Evolutionary conservation across 768 basidiomycete genomes (phyloP).

Genomic region (Kondoa malvinella): DNA sequence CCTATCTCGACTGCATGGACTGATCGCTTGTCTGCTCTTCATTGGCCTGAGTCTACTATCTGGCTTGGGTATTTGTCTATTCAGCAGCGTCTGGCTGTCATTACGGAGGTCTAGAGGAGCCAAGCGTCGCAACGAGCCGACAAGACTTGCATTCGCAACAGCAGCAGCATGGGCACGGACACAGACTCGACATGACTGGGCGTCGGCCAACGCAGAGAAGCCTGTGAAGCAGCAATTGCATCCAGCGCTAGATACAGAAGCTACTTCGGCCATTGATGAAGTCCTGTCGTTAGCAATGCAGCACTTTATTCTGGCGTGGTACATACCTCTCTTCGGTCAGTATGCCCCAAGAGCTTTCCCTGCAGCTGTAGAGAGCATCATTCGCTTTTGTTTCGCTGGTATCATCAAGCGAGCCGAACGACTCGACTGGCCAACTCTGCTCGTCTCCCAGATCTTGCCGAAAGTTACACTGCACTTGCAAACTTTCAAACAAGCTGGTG

Average conservation of each 20-base stretch:
- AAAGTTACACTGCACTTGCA: conserved; percentile 75
- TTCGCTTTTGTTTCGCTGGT: conserved; percentile 50
- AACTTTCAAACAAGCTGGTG: conserved; percentile 36
- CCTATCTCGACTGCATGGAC: too few species aligned
- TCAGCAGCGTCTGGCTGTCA: too few species aligned
- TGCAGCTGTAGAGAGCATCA: conserved; percentile 54
- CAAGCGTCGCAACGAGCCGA: background rate
- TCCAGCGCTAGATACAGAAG: conserved; percentile 35
- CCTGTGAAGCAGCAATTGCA: background rate
- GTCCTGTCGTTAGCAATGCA: conserved; percentile 62
- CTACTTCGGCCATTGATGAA: conserved; percentile 50
- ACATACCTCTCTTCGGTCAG: conserved; percentile 41
- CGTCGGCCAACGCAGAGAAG: background rate
- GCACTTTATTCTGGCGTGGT: conserved; percentile 84
- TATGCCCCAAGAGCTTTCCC: conserved; percentile 82
- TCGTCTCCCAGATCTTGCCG: conserved; percentile 74
- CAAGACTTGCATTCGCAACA: background rate
- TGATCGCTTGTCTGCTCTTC: too few species aligned
- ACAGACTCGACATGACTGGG: background rate
- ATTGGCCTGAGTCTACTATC: too few species aligned
- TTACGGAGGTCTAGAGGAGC: too few species aligned
- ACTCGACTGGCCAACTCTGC: conserved; percentile 55
- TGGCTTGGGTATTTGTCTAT: too few species aligned
- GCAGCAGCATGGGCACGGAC: background rate
- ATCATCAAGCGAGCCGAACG: conserved; percentile 42